phyloP scores from a whole-genome alignment of 2,329 filamentous ascomycete species.

The Xylariomycetidae sp. region DNA sequence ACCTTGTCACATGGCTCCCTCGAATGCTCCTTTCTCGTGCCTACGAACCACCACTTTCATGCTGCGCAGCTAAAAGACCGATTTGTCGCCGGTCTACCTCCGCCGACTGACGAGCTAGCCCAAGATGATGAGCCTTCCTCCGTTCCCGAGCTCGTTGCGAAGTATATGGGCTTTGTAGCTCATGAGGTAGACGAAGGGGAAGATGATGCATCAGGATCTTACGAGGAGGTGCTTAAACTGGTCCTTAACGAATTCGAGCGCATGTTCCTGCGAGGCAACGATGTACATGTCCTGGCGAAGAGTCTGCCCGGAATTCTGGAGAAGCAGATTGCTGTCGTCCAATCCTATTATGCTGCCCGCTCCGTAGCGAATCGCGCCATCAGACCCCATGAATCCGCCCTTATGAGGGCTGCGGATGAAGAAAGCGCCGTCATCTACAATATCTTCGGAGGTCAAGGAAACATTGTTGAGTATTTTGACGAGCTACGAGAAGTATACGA shows the following conservation, averaged over 20 bases:
- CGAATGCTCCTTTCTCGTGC: conserved; percentile 93
- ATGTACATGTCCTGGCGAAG: conserved; percentile 87
- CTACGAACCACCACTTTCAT: conserved; percentile 92
- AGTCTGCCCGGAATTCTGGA: conserved; percentile 81
- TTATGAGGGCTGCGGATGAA: conserved; percentile 83
- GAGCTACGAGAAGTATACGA: conserved; percentile 87
- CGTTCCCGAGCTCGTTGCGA: conserved; percentile 82
- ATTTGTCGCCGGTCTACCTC: conserved; percentile 79
- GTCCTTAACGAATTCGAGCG: conserved; percentile 95
- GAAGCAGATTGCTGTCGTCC: conserved; percentile 88
- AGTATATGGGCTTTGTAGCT: conserved; percentile 89
- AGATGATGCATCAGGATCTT: conserved; percentile 81
- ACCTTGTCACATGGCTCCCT: conserved; percentile 89
- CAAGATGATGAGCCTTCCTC: conserved; percentile 99
- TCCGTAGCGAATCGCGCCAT: conserved; percentile 79
- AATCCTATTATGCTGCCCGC: conserved; percentile 87
- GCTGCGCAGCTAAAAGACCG: conserved; percentile 90
- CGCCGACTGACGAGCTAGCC: conserved; percentile 92
- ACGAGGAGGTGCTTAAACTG: conserved; percentile 88
- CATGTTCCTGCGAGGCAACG: conserved; percentile 89
- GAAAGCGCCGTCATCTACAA: conserved; percentile 82
- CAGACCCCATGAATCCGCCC: conserved; percentile 87
- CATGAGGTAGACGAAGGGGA: conserved; percentile 88
- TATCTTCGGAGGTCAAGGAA: conserved; percentile 95
- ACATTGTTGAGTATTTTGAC: conserved; percentile 99